Evolutionary conservation across 2,329 filamentous ascomycete genomes (phyloP).

Genomic region (Cladosporium sp.): DNA sequence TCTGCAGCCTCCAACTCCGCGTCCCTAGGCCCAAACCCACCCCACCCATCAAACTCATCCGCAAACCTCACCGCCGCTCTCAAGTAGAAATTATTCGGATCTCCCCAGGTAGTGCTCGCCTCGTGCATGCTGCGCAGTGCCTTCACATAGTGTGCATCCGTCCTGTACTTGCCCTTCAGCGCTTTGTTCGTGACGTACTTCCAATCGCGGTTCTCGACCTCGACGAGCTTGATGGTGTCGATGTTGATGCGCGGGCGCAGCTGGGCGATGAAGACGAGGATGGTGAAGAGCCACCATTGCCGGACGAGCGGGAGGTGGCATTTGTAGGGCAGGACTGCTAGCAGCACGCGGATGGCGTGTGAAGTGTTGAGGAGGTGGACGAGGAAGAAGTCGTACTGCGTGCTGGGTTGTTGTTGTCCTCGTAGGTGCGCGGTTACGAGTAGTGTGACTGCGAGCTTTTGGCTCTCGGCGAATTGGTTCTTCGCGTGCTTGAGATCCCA

Average conservation of each 20-base stretch:
- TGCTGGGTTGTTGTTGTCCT: constrained; percentile 44
- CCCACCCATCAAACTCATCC: constrained; percentile 70
- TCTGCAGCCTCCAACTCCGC: constrained; percentile 15
- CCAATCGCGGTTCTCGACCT: constrained; percentile 68
- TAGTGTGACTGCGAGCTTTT: constrained; percentile 55
- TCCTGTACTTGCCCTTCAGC: constrained; percentile 61
- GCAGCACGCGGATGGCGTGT: constrained; percentile 80
- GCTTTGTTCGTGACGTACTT: constrained; percentile 69
- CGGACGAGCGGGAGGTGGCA: constrained; percentile 71
- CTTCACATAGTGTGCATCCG: constrained; percentile 83
- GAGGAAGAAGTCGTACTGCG: constrained; percentile 73
- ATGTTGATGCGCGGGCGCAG: constrained; percentile 67
- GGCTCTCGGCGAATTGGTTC: constrained; percentile 70
- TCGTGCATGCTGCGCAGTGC: constrained; percentile 71
- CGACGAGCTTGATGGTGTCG: constrained; percentile 57
- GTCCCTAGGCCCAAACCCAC: constrained; percentile 37
- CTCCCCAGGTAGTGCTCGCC: constrained; percentile 69
- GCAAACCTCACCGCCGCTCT: constrained; percentile 67
- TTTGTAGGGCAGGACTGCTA: constrained; percentile 70
- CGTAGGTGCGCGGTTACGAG: constrained; percentile 46
- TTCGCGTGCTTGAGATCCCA: constrained; percentile 69
- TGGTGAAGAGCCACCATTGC: constrained; percentile 84
- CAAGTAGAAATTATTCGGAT: constrained; percentile 62
- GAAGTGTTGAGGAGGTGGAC: constrained; percentile 79
- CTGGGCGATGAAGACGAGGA: constrained; percentile 73